These are phyloP conservation scores for Russula compacta DNA, from an alignment of 768 basidiomycete genomes.

Conservation along the genomic window DNA sequence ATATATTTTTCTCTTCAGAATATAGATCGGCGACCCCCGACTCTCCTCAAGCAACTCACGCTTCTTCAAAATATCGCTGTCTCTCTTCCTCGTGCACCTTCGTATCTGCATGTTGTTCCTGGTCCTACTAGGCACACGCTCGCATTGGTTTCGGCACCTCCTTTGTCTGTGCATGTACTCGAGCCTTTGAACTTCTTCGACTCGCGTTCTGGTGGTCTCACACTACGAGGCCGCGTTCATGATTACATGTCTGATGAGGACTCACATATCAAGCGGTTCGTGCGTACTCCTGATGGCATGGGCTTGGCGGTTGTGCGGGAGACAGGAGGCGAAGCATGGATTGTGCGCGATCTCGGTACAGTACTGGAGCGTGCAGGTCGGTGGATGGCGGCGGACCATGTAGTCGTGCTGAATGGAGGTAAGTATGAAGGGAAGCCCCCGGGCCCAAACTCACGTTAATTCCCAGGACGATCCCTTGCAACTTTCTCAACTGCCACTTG, in stretches of 20 bases:
- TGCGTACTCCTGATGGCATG: conserved; percentile 70
- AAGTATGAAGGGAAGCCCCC: conserved; percentile 18
- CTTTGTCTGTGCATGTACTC: conserved; percentile 53
- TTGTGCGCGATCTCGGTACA: conserved; percentile 37
- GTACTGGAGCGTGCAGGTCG: conserved; percentile 39
- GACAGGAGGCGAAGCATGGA: conserved; percentile 59
- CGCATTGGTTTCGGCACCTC: conserved; percentile 54
- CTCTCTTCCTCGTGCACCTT: conserved; percentile 39
- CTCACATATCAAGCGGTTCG: conserved; percentile 43
- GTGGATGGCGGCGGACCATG: conserved; percentile 52
- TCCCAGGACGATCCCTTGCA: conserved; percentile 43
- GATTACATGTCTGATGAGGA: conserved; percentile 11
- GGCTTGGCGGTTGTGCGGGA: conserved; percentile 61
- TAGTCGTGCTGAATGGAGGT: conserved; percentile 68
- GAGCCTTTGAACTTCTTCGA: conserved; percentile 55
- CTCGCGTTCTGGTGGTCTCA: conserved; percentile 42
- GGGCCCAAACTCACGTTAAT: conserved; percentile 3
- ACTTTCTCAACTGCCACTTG: conserved; percentile 46
- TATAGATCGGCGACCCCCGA: conserved; percentile 82
- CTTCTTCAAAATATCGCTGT: conserved; percentile 54
- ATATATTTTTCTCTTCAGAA: conserved; percentile 42
- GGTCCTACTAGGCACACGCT: conserved; percentile 31
- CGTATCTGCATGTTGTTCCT: conserved; percentile 46
- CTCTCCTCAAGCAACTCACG: conserved; percentile 65
- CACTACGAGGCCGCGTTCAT: conserved; percentile 16